Conservation (phyloP, 257 asterid genomes). For the Lithospermum erythrorhizon region DNA sequence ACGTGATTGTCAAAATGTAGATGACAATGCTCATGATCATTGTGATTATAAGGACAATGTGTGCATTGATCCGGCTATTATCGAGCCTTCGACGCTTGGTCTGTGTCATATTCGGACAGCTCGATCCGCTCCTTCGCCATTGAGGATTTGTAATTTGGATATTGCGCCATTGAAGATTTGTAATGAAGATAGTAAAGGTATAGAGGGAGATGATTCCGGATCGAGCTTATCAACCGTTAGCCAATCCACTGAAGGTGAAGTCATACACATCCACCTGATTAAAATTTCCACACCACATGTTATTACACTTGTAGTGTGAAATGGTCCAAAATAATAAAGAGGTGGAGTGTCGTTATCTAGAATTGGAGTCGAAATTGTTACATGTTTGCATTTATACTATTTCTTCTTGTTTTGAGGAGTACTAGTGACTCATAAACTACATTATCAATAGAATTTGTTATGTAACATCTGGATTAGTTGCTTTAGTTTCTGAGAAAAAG, state of each 20-base stretch:
- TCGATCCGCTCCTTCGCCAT: slow-evolving; percentile 43
- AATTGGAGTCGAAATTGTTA: not conserved
- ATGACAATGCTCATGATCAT: not conserved
- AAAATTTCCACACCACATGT: not conserved
- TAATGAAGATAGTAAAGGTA: slow-evolving; percentile 16
- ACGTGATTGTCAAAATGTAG: not conserved
- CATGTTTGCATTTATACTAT: not conserved
- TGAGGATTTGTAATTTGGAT: slow-evolving; percentile 23
- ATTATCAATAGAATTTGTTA: no score
- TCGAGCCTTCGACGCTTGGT: slow-evolving; percentile 48
- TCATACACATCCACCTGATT: slow-evolving; percentile 12
- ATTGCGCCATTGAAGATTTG: slow-evolving; percentile 15
- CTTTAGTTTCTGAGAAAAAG: no score
- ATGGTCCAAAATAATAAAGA: no score
- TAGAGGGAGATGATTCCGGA: slow-evolving; percentile 1
- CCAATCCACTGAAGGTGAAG: slow-evolving; percentile 34
- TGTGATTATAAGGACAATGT: no score
- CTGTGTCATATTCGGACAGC: slow-evolving; percentile 74
- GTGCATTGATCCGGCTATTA: slow-evolving; percentile 13
- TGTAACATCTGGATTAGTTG: no score
- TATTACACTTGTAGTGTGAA: no score
- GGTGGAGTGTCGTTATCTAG: not conserved
- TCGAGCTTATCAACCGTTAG: slow-evolving; percentile 13
- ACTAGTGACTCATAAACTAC: no score
- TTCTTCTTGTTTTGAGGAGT: no score